phyloP scores from a whole-genome alignment of 2,329 filamentous ascomycete genomes.

The Incumbomyces lentus region DNA sequence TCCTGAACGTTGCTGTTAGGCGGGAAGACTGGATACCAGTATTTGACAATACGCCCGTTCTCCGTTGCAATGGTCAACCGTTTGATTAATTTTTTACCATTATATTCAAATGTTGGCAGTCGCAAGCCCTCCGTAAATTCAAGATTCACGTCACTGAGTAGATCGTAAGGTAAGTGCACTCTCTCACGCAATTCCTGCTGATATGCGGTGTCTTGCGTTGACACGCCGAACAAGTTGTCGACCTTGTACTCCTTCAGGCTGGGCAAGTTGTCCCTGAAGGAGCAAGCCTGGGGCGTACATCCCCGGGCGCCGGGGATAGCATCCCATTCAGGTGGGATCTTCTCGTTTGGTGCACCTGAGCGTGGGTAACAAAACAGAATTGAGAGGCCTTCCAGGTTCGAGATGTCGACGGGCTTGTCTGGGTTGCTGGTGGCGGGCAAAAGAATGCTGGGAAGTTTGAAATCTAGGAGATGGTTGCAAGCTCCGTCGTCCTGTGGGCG shows the following conservation, averaged over 20 bases:
- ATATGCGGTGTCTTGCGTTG: slow-evolving; percentile 32
- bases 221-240: slow-evolving; percentile 29
- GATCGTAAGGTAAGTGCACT: slow-evolving; percentile 30
- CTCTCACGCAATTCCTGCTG: slow-evolving; percentile 30
- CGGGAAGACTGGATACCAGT: slow-evolving; percentile 37
- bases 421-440: slow-evolving; percentile 16
- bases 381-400: slow-evolving; percentile 27
- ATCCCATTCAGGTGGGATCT: slow-evolving; percentile 33
- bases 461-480: slow-evolving; percentile 27
- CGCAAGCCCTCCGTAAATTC: slow-evolving; percentile 26
- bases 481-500: slow-evolving; percentile 32
- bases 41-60: slow-evolving; percentile 31
- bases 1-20: slow-evolving; percentile 31
- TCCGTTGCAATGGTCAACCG: slow-evolving; percentile 30
- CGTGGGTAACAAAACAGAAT: slow-evolving; percentile 36
- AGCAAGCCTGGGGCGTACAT: slow-evolving; percentile 36
- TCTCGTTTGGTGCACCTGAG: slow-evolving; percentile 30
- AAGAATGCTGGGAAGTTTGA: slow-evolving; percentile 25
- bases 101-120: slow-evolving; percentile 32
- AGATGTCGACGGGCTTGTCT: slow-evolving; percentile 22
- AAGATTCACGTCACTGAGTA: slow-evolving; percentile 32
- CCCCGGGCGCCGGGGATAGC: slow-evolving; percentile 34
- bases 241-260: slow-evolving; percentile 25
- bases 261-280: slow-evolving; percentile 29
- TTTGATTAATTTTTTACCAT: slow-evolving; percentile 28